Evolutionary conservation across 169 alveolate genomes (phyloP).

Genomic region (Perkinsus olseni): DNA sequence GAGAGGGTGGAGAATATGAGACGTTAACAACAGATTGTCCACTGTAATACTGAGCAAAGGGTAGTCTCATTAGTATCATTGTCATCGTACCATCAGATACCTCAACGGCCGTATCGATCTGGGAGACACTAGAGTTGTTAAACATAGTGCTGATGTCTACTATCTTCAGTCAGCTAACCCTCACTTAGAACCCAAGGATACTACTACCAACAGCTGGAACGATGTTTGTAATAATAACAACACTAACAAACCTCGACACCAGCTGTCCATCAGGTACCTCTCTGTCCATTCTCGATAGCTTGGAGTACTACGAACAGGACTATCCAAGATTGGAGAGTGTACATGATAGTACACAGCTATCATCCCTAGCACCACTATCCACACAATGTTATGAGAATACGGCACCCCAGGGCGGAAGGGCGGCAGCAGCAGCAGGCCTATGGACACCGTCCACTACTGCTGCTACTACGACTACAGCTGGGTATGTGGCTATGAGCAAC

Average conservation of each 20-base stretch:
- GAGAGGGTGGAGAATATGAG: constrained; percentile 99
- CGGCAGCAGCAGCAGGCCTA: neutral
- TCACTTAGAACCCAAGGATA: neutral
- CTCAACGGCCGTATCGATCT: neutral
- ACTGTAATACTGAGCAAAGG: constrained; percentile 4
- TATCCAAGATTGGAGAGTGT: neutral
- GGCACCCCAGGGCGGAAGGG: neutral
- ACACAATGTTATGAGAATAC: neutral
- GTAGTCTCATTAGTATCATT: neutral
- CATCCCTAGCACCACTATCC: neutral
- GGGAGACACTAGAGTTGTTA: neutral
- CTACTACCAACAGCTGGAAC: neutral
- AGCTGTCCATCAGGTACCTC: neutral
- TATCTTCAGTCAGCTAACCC: neutral
- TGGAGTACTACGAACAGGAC: neutral
- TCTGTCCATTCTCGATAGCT: neutral
- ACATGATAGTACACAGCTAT: neutral
- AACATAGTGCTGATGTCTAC: neutral
- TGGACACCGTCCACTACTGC: neutral
- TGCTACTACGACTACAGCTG: neutral
- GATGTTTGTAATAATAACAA: neutral
- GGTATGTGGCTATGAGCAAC: neutral
- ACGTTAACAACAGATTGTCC: constrained; percentile 89
- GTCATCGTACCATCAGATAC: neutral
- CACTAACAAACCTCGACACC: neutral